Percentiles rank a stretch among this genome's conserved stretches.
Conservation (phyloP, 208 protist genomes). For the Porcisia hertigi region DNA sequence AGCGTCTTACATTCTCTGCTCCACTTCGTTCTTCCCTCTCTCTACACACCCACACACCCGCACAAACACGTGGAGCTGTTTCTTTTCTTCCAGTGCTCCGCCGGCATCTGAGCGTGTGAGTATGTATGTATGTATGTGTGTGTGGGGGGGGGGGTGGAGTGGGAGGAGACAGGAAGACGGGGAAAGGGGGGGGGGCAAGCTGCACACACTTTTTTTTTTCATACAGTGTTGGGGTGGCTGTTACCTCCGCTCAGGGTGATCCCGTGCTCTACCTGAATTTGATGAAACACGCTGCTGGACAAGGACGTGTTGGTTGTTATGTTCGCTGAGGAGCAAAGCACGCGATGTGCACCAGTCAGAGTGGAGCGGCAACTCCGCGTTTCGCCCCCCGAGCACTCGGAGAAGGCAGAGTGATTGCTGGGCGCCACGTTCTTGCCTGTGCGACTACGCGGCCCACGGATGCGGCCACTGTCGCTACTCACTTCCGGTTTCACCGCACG, state of each 20-base stretch:
- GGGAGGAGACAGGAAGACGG: background rate
- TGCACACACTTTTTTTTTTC: background rate
- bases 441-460: slow-evolving; percentile 49
- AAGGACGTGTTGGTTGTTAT: slow-evolving; percentile 54
- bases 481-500: slow-evolving; percentile 52
- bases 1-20: background rate
- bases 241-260: slow-evolving; percentile 15
- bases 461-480: slow-evolving; percentile 24
- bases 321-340: slow-evolving; percentile 46
- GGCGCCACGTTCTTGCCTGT: slow-evolving; percentile 64
- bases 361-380: slow-evolving; percentile 70
- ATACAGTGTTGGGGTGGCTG: slow-evolving; percentile 4
- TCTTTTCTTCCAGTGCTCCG: background rate
- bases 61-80: background rate
- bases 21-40: background rate
- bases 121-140: background rate
- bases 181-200: background rate
- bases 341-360: slow-evolving; percentile 36
- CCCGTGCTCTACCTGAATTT: slow-evolving; percentile 21
- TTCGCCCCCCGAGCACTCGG: slow-evolving; percentile 83
- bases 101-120: background rate
- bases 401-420: slow-evolving; percentile 83
- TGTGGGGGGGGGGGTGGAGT: background rate
- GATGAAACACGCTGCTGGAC: slow-evolving; percentile 35
- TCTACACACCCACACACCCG: too few species aligned